Percentiles rank a stretch among this genome's conserved stretches.
phyloP scores from a whole-genome alignment of 352 stramenopile species.

The Pelagophyceae sp. region DNA sequence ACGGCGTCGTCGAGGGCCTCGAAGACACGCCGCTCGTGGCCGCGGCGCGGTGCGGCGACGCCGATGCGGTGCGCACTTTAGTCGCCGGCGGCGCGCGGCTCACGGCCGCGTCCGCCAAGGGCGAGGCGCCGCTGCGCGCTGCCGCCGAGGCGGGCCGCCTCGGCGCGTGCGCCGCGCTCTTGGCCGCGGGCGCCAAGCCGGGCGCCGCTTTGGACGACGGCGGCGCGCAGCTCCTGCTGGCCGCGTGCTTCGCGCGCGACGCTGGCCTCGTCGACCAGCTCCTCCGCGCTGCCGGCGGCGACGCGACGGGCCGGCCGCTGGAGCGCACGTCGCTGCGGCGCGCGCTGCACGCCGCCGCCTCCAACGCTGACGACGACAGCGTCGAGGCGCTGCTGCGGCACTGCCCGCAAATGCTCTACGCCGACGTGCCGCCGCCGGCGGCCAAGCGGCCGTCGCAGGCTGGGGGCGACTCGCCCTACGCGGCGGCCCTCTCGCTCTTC shows the following conservation, averaged over 20 bases:
- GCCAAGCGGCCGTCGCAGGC: neutral
- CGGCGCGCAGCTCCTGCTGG: neutral
- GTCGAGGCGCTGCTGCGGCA: conserved; percentile 1
- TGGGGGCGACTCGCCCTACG: neutral
- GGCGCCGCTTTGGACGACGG: neutral
- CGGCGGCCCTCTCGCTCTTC: neutral
- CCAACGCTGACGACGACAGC: neutral
- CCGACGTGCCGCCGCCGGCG: neutral
- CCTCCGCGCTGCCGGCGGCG: neutral
- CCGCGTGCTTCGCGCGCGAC: neutral
- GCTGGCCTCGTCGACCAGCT: neutral
- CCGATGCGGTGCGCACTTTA: neutral
- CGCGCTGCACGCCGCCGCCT: neutral
- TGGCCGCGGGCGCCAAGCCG: neutral
- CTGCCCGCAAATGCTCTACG: neutral
- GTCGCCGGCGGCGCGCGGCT: neutral
- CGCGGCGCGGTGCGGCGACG: neutral
- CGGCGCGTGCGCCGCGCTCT: neutral
- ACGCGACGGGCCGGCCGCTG: too few species aligned
- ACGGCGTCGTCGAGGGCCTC: neutral
- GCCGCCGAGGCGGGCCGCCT: neutral
- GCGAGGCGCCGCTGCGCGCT: neutral
- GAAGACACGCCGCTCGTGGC: neutral
- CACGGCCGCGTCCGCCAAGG: neutral
- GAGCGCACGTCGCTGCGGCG: neutral